Conservation (phyloP, 345 rosid genomes). For the Sisymbrium altissimum region DNA sequence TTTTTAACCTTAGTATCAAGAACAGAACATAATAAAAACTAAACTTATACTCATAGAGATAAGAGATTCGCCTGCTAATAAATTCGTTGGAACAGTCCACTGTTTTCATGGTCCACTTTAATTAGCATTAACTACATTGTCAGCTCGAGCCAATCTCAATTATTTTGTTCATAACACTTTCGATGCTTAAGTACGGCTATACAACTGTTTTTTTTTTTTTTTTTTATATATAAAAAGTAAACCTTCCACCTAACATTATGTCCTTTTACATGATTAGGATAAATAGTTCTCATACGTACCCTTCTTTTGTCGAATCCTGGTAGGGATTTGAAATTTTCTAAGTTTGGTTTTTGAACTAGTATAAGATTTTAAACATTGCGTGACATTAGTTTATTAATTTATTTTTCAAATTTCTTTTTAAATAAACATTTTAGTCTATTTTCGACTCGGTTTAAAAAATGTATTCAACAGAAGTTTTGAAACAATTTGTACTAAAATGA, state of each 20-base stretch:
- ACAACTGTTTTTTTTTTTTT: not conserved
- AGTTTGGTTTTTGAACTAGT: no score
- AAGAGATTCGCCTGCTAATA: not conserved
- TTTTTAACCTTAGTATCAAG: not conserved
- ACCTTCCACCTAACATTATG: no score
- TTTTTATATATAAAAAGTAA: no score
- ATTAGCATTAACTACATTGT: slow-evolving; percentile 22
- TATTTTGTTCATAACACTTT: not conserved
- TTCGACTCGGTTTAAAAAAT: no score
- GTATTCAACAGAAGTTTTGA: not conserved
- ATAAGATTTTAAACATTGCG: not conserved
- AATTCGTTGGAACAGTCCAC: slow-evolving; percentile 13
- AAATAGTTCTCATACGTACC: no score
- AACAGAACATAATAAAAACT: not conserved
- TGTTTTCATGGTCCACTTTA: slow-evolving; percentile 18
- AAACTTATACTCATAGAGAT: not conserved
- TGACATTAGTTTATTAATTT: not conserved
- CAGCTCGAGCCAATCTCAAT: slow-evolving; percentile 22
- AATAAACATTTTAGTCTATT: no score
- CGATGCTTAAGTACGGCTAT: not conserved
- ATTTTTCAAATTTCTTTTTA: no score
- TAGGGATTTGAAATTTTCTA: no score
- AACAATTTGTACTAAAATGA: not conserved
- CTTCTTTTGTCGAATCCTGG: no score
- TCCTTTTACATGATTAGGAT: no score